These are phyloP conservation scores for Ustilago bromivora DNA, from an alignment of 1,284 basidiomycete species.

Conservation along the genomic window DNA sequence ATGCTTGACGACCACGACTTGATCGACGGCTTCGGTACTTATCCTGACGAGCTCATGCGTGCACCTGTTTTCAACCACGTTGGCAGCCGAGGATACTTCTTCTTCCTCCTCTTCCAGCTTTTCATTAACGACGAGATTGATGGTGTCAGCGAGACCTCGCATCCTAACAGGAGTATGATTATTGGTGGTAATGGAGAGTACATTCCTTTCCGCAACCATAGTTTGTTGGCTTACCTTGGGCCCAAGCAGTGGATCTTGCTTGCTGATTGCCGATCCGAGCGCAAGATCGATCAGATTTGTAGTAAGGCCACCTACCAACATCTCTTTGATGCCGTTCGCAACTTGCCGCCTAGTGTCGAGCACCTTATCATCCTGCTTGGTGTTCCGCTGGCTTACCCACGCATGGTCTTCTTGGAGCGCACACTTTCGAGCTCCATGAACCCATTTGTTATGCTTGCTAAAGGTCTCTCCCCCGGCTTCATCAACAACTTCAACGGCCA, in stretches of 20 bases:
- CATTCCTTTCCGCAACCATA: conserved; percentile 65
- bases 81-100: conserved; percentile 63
- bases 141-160: conserved; percentile 43
- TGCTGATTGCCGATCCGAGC: conserved; percentile 67
- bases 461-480: conserved; percentile 57
- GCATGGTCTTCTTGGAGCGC: conserved; percentile 68
- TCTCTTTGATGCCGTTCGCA: conserved; percentile 55
- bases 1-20: conserved; percentile 76
- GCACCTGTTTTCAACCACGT: conserved; percentile 64
- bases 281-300: conserved; percentile 66
- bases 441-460: conserved; percentile 65
- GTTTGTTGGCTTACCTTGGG: conserved; percentile 63
- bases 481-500: conserved; percentile 69
- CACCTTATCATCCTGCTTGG: conserved; percentile 68
- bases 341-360: conserved; percentile 59
- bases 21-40: conserved; percentile 94
- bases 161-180: conserved; percentile 57
- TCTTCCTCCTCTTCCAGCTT: conserved; percentile 68
- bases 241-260: conserved; percentile 67
- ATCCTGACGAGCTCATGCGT: conserved; percentile 64
- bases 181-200: conserved; percentile 62
- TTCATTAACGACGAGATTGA: conserved; percentile 65
- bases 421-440: conserved; percentile 62
- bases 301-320: conserved; percentile 59
- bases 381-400: conserved; percentile 68